Conservation (phyloP, 805 yeast species). For the Candida hispaniensis region DNA sequence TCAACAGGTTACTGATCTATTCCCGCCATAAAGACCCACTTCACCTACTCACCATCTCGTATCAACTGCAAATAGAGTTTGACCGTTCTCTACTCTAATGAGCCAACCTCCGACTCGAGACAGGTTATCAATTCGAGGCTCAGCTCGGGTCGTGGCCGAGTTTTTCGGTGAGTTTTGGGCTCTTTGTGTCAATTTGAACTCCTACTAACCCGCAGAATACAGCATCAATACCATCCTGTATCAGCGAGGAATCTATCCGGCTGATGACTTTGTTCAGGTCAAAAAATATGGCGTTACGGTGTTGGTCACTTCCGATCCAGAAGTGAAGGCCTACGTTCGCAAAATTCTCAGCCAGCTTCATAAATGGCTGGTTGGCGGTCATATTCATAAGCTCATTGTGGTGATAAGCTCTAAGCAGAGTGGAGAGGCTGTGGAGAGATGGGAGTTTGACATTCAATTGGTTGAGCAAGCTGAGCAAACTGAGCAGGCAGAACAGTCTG, state of each 20-base stretch:
- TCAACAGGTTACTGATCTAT: too few species aligned
- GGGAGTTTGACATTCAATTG: slow-evolving; percentile 69
- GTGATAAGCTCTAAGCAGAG: slow-evolving; percentile 61
- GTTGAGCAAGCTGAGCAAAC: slow-evolving; percentile 16
- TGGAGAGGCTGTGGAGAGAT: slow-evolving; percentile 63
- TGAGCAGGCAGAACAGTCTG: slow-evolving; percentile 6
- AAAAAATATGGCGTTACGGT: slow-evolving; percentile 70
- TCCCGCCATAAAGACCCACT: too few species aligned
- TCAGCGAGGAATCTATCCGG: slow-evolving; percentile 83
- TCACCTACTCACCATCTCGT: too few species aligned
- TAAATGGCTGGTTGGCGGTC: slow-evolving; percentile 61
- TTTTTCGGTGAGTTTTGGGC: slow-evolving; percentile 55
- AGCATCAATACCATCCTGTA: slow-evolving; percentile 71
- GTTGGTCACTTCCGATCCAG: slow-evolving; percentile 63
- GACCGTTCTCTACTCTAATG: too few species aligned
- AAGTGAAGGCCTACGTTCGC: slow-evolving; percentile 57
- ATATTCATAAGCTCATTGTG: slow-evolving; percentile 56
- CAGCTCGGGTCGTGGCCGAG: slow-evolving; percentile 68
- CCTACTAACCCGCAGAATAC: slow-evolving; percentile 37
- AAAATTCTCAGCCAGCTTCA: slow-evolving; percentile 59
- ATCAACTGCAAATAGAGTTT: too few species aligned
- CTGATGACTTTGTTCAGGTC: slow-evolving; percentile 70
- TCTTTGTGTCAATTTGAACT: too few species aligned
- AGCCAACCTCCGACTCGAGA: slow-evolving; percentile 32
- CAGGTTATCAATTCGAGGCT: slow-evolving; percentile 59